Conservation (phyloP, 2,329 filamentous ascomycete species). For the Penicillium sp. region DNA sequence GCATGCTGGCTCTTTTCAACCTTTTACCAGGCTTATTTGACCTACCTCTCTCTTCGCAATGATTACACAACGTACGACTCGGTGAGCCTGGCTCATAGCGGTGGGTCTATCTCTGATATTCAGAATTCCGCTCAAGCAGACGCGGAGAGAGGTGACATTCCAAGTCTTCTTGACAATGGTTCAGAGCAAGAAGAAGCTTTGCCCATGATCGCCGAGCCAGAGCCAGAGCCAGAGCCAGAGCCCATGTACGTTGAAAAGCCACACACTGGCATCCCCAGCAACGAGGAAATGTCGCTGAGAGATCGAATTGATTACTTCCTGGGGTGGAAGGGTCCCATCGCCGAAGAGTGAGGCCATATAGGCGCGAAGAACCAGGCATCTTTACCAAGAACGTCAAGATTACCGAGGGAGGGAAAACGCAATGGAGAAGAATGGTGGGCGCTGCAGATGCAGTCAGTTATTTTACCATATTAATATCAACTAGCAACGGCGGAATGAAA, state of each 20-base stretch:
- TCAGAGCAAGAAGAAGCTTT: no score
- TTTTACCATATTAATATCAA: background rate
- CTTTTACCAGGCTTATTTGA: background rate
- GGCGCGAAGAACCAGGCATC: background rate
- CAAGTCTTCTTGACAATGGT: no score
- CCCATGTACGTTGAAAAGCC: background rate
- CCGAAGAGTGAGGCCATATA: background rate
- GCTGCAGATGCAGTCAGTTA: background rate
- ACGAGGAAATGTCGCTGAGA: conserved; percentile 14
- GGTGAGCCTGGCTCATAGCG: no score
- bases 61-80: background rate
- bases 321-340: conserved; percentile 33
- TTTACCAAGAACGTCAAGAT: background rate
- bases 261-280: background rate
- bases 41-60: background rate
- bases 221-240: background rate
- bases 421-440: background rate
- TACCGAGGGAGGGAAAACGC: background rate
- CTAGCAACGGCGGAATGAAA: background rate
- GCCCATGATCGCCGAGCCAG: background rate
- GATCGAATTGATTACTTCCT: conserved; percentile 36
- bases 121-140: no score
- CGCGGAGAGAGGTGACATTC: no score
- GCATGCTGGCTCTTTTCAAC: background rate
- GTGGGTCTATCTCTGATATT: no score